phyloP scores from a whole-genome alignment of 176 grass and related monocot genomes.

The Musa beccarii region DNA sequence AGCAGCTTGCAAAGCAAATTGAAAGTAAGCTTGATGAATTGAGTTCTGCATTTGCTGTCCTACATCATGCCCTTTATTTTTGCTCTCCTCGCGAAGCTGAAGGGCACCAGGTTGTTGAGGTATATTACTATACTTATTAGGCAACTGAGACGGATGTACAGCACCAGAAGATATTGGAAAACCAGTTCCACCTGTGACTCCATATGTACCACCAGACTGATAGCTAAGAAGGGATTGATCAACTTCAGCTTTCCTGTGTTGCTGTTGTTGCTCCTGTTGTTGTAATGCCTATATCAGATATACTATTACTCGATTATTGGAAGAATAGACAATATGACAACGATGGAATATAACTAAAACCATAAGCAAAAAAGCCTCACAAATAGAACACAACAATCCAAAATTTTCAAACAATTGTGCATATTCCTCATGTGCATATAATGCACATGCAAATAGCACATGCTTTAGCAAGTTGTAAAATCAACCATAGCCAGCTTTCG shows the following conservation, averaged over 20 bases:
- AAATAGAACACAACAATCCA: neutral
- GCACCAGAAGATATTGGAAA: slow-evolving; percentile 38
- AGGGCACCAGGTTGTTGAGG: slow-evolving; percentile 18
- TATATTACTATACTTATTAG: slow-evolving; percentile 28
- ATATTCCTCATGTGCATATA: too few relatives aligned
- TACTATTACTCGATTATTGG: neutral
- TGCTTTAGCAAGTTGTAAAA: too few relatives aligned
- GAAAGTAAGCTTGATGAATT: slow-evolving; percentile 69
- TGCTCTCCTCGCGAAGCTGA: slow-evolving; percentile 29
- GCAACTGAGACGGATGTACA: slow-evolving; percentile 29
- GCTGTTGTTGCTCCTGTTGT: slow-evolving; percentile 26
- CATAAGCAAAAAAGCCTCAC: neutral
- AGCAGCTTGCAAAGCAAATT: slow-evolving; percentile 53
- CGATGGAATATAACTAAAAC: neutral
- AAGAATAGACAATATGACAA: neutral
- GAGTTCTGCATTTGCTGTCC: slow-evolving; percentile 35
- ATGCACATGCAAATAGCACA: too few relatives aligned
- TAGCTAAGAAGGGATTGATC: slow-evolving; percentile 20
- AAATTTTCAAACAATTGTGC: too few relatives aligned
- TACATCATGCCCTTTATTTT: slow-evolving; percentile 20
- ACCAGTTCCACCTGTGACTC: slow-evolving; percentile 36
- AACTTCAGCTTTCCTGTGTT: slow-evolving; percentile 14
- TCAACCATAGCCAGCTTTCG: too few relatives aligned
- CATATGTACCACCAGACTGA: slow-evolving; percentile 28
- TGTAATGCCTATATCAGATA: slow-evolving; percentile 7